Base-by-base conservation (phyloP, 345 rosid genomes). In the Salix exigua region DNA sequence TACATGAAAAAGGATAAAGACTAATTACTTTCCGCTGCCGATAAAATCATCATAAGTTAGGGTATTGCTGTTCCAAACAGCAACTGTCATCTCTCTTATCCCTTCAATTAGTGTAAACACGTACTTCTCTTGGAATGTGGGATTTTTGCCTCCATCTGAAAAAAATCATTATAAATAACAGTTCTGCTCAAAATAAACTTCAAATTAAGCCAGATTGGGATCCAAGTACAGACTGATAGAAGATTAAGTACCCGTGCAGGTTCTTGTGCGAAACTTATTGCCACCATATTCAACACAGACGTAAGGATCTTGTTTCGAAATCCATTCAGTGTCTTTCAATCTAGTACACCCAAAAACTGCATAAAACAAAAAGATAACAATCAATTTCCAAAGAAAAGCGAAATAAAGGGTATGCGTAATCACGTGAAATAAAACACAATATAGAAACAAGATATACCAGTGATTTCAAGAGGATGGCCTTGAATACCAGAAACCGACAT, bases 61-160 rank as follows among this genome's bases (percentile, higher is more conserved):
- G 28, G 88, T 88, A 69, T 95, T 95, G 85, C 93, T 93, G 85
- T 93, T 77, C 81, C 84, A 82, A 42, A 93, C 98, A 42, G 72
- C 72, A 18, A 90, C 44, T 60, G 78, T 83, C 38, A 93, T 12
- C 83, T 93, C 97, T 79, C 92, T 89, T 38, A 92, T 87, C n/a
- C 98, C 97, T 86, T 93, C 98, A 73, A 96, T 85, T 76, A 96
- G 71, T 37, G 83, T 81, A 76, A 91, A 87, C 66, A 87, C 85
- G 81, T 92, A 93, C 85, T 91, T 96, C 85, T 96, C 98, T 81
- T 96, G 97, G 63, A 96, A 96, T 1, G 85, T 88, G 4, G 98
- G 98, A 70, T 88, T 89, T 44, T 77, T 92, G 23, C 91, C 92
- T 71, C 99, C 99, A 92, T 93, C 98, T 90, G 25, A 74, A 18